Base-by-base conservation (phyloP, 2,329 filamentous ascomycete genomes). In the Aspergillus sp. region DNA sequence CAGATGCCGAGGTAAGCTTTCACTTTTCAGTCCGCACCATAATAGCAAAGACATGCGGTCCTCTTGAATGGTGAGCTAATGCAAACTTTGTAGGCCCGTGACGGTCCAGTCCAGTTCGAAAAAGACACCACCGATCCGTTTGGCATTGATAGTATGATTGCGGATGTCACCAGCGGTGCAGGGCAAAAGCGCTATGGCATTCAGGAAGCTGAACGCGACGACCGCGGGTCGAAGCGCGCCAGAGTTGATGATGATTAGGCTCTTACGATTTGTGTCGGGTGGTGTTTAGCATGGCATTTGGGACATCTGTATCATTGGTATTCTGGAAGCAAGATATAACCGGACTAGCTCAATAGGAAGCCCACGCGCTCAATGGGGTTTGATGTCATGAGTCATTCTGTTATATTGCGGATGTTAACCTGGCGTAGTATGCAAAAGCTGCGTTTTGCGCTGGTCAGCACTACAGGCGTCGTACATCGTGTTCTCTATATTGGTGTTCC, bases 31-130 rank as follows among this genome's bases (percentile, higher is more conserved):
- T 3, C 25, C 25, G 25, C 25, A 29, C 7, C 25, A 29, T 7
- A 9, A 7, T 29, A 29, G 5, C 7, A 29, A 29, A 3, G 25
- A 7, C 11, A 29, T 29, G 9, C 7, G 25, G 21, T 23, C 6
- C 21, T 23, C 21, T 41, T 41, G 6, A 16, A 31, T 31, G 48
- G 17, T 14, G 9, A 10, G 38, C 17, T 46, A 44, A 48, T 21
- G 19, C 20, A 16, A 40, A 48, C 62, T 20, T 4, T 25, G 5
- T 38, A 88, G 84, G 85, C 84, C 56, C 84, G 92, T 51, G 89
- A 95, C 64, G 94, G 94, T 4, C 94, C 94, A 0, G 94, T 99
- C 23, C 89, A 96, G 71, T 99, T 99, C 64, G 93, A 97, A 73
- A 96, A 93, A 73, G 93, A 97, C 49, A 82, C 71, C 38, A 79